Conservation (phyloP, 345 rosid species). For the Eucalyptus marginata region DNA sequence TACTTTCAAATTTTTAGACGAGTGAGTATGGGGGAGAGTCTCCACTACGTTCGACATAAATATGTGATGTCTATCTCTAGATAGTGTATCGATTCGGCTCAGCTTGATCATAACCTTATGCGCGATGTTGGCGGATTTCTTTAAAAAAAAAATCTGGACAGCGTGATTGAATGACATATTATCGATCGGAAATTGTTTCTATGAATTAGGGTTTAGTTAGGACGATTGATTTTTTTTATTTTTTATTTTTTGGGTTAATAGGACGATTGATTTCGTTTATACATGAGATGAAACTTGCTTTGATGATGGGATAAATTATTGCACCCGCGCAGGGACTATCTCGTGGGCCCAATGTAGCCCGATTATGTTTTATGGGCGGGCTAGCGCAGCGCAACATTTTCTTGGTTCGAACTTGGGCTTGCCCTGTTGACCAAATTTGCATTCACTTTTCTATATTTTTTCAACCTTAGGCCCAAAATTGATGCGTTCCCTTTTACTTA, state of each 20-base stretch:
- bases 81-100: neutral
- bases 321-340: neutral
- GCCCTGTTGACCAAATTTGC: neutral
- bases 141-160: neutral
- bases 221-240: neutral
- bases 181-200: neutral
- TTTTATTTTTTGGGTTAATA: too few species aligned
- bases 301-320: neutral
- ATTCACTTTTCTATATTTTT: neutral
- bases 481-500: neutral
- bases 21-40: neutral
- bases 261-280: neutral
- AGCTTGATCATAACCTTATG: neutral
- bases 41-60: neutral
- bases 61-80: neutral
- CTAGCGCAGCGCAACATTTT: neutral
- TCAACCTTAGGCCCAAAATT: neutral
- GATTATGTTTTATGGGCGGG: neutral
- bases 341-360: neutral
- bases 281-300: neutral
- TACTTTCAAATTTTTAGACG: neutral
- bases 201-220: neutral
- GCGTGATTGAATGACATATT: neutral
- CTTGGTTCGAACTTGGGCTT: neutral
- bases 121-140: fast-evolving